phyloP scores from a whole-genome alignment of 164 flowering plant genomes.

The Liriodendron chinense region DNA sequence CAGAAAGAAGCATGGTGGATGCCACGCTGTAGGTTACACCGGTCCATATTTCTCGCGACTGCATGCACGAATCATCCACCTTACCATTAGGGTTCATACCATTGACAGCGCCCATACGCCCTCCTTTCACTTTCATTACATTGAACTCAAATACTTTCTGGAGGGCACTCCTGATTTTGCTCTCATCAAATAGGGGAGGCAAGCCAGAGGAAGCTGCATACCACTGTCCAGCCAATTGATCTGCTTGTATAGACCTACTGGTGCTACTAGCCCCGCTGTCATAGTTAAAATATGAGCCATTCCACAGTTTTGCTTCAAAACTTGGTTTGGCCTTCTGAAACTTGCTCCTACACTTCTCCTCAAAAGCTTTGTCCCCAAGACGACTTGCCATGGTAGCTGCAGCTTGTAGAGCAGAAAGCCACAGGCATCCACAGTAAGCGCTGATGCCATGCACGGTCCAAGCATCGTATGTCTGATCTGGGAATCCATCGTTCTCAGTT shows the following conservation, averaged over 20 bases:
- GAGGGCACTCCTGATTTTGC: conserved; percentile 57
- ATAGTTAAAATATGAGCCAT: conserved; percentile 86
- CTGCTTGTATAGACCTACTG: conserved; percentile 90
- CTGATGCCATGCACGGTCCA: conserved; percentile 96
- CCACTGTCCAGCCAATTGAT: conserved; percentile 96
- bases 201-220: conserved; percentile 80
- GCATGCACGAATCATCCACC: conserved; percentile 92
- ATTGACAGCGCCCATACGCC: conserved; percentile 89
- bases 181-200: conserved; percentile 76
- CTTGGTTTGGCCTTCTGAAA: conserved; percentile 59
- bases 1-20: conserved; percentile 77
- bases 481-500: conserved; percentile 91
- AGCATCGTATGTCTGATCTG: conserved; percentile 92
- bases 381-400: conserved; percentile 89
- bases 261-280: conserved; percentile 90
- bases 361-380: conserved; percentile 63
- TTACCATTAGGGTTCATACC: conserved; percentile 89
- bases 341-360: conserved; percentile 57
- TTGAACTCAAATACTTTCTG: conserved; percentile 77
- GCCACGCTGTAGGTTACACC: conserved; percentile 89
- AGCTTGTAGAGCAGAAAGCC: conserved; percentile 95
- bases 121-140: conserved; percentile 86
- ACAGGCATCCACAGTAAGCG: conserved; percentile 91
- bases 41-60: conserved; percentile 93
- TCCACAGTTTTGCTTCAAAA: conserved; percentile 82